Evolutionary conservation across 345 rosid genomes (phyloP), one percentile per base, ranked within the genome.

Genomic region (Cardamine occulta): DNA sequence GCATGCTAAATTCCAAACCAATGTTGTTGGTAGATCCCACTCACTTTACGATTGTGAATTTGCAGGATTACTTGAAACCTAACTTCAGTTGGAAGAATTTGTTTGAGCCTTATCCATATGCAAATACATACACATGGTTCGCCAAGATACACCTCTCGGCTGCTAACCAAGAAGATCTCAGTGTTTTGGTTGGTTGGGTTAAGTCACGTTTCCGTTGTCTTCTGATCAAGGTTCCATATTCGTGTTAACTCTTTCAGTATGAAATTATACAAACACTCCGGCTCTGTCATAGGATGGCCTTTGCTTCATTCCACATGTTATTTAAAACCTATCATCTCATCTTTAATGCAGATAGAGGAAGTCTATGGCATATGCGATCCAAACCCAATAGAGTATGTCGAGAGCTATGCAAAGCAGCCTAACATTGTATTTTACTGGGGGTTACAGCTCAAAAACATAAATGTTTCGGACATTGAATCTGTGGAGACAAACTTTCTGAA

Each of bases 151-250:
- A 72, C 37, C 82, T 85, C 73, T 82, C 86, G 0, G 86, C 88
- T 55, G 68, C 84, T 29, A 73, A 53, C 44, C 85, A 70, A 37
- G 86, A 85, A 59, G 80, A 76, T 28, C 80, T 88, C 4, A 84
- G 83, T 73, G 81, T 84, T 62, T 86, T 89, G 89, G 86, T 79
- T 53, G 90, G 93, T 68, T 86, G 86, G 93, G 86, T 81, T 24
- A 88, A 81, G 82, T 88, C 89, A 47, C 90, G 85, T 14, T 82
- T 88, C 65, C 87, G 80, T 19, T 62, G 56, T 77, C 88, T 86
- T 73, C 76, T 88, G 23, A 71, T 80, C 37, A 85, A 85, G 86
- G 93, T 85, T 64, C n/a, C 28, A 42, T 24, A 6, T 19, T 63
- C 18, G 7, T 8, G 35, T 62, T 15, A 44, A 21, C 48, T 58